A percentile compares a stretch with the other conserved stretches of the same genome.
Conservation (phyloP, 768 basidiomycete genomes). For the Boletus reticulatus region DNA sequence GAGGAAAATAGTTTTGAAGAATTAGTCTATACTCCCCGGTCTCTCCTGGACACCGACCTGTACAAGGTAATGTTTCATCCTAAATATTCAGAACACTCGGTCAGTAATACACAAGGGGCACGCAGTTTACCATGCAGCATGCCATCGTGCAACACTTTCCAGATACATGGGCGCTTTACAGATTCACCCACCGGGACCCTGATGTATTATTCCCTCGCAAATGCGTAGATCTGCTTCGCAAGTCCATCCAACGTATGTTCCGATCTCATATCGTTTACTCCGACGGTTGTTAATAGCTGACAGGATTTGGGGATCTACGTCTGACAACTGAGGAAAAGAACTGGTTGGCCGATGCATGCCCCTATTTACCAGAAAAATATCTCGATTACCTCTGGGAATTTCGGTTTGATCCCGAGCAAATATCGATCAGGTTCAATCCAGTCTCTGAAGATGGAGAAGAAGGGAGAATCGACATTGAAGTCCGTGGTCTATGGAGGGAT, state of each 20-base stretch:
- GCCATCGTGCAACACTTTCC: constrained; percentile 80
- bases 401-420: constrained; percentile 65
- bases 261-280: constrained; percentile 3
- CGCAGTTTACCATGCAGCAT: constrained; percentile 93
- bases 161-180: constrained; percentile 65
- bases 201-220: constrained; percentile 56
- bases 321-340: constrained; percentile 59
- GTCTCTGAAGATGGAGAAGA: constrained; percentile 43
- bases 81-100: not conserved
- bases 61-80: constrained; percentile 68
- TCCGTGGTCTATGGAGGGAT: constrained; percentile 72
- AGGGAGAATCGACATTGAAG: constrained; percentile 73
- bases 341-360: constrained; percentile 69
- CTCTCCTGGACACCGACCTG: constrained; percentile 88
- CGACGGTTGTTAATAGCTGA: constrained; percentile 25
- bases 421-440: constrained; percentile 64
- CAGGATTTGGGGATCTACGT: constrained; percentile 67
- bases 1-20: constrained; percentile 1
- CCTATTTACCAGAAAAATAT: constrained; percentile 71
- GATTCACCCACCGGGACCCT: constrained; percentile 76
- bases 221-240: constrained; percentile 32
- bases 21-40: constrained; percentile 31
- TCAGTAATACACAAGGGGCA: not conserved
- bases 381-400: constrained; percentile 72
- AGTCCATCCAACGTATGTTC: constrained; percentile 58